Conservation (phyloP, 306 rosid genomes). For the Trifolium subterraneum region DNA sequence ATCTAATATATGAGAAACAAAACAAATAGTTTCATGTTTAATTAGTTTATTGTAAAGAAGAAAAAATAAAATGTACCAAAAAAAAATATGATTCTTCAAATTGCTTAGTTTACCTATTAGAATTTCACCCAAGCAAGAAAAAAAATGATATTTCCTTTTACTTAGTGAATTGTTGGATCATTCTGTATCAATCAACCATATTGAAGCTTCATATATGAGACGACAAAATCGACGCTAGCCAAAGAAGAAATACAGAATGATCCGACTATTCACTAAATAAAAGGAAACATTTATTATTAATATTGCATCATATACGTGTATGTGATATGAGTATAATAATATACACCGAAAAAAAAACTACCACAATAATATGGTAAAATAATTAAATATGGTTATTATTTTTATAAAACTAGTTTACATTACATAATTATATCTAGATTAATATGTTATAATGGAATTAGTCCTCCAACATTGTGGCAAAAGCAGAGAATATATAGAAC, state of each 20-base stretch:
- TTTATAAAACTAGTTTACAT: background rate
- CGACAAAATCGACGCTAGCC: background rate
- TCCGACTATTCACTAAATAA: conserved; percentile 38
- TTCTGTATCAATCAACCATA: conserved; percentile 24
- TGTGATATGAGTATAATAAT: no score
- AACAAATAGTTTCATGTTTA: background rate
- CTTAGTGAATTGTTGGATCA: conserved; percentile 52
- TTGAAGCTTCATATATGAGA: background rate
- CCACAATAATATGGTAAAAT: background rate
- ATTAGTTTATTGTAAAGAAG: background rate
- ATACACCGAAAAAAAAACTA: background rate
- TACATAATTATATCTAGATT: background rate
- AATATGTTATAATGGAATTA: conserved; percentile 12
- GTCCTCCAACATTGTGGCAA: conserved; percentile 13
- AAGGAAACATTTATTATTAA: background rate
- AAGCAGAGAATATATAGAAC: conserved; percentile 11
- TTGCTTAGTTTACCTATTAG: background rate
- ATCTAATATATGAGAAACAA: no score
- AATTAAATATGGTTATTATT: background rate
- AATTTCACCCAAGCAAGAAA: background rate
- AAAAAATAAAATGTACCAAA: no score
- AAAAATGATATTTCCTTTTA: conserved; percentile 22
- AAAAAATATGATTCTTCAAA: background rate
- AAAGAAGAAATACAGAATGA: conserved; percentile 26
- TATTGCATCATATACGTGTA: background rate